Evolutionary conservation across 2,329 filamentous ascomycete genomes (phyloP), one percentile per base, ranked within the genome.

Genomic region (Paraphoma chrysanthemicola): DNA sequence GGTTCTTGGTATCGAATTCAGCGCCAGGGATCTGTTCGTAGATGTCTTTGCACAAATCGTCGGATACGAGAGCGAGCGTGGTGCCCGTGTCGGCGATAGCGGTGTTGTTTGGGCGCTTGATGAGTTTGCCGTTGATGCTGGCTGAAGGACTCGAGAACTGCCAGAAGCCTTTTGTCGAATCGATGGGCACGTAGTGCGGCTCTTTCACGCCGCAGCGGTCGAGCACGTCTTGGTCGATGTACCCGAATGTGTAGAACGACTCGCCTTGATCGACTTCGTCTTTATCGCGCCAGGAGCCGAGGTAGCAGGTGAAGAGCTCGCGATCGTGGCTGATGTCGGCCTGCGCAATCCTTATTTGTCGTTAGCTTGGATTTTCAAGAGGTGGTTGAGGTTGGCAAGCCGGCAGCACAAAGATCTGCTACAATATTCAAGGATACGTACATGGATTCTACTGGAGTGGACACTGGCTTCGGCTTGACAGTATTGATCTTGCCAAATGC

Each of bases 11-110:
- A 66, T 81, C 77, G 68, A 86, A 78, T 28, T 76, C 62, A 0
- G 88, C 79, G 4, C 84, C 83, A 2, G 71, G 57, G 51, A 90
- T 81, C 50, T 83, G 68, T n/a, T 69, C 69, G 79, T 90, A 90
- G 78, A 89, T 90, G 36, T 78, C 81, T 0, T 76, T 66, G 57
- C 86, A 82, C 51, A 88, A 78, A n/a, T 68, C 59, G 57, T 81
- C 75, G 11, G 85, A 83, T 9, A 89, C 74, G 47, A 89, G 79
- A 51, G 88, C 76, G 29, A 91, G 85, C 0, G 87, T 88, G 41
- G 88, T 90, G 41, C 88, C 88, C 1, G 88, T 90, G 75, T 91
- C 88, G 69, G 86, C 86, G 72, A 86, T 82, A 47, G 78, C 70
- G 43, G 74, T 64, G 42, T 77, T 70, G n/a, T 41, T 33, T 4